phyloP scores from a whole-genome alignment of 2,329 filamentous ascomycete species.

The Parastagonospora avenae region DNA sequence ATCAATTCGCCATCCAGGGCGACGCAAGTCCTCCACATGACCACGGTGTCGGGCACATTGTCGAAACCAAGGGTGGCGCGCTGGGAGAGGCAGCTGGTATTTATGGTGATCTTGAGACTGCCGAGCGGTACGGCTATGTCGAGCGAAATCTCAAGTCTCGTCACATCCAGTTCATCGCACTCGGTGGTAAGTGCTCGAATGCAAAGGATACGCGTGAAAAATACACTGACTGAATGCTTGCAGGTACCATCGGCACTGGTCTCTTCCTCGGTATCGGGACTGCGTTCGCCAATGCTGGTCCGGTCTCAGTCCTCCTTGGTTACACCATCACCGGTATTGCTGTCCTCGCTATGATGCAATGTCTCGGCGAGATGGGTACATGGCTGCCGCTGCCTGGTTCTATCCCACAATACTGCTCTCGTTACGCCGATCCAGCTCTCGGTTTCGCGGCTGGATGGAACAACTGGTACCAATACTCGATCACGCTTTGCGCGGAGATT shows the following conservation, averaged over 20 bases:
- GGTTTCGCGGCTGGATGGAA: constrained; percentile 32
- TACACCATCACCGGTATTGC: constrained; percentile 43
- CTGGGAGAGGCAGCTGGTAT: constrained; percentile 57
- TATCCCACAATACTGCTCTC: constrained; percentile 43
- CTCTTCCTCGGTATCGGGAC: constrained; percentile 43
- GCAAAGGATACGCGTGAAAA: too few species aligned
- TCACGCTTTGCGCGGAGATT: constrained; percentile 45
- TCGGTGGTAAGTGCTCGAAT: constrained; percentile 50
- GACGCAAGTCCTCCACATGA: constrained; percentile 15
- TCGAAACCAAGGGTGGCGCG: constrained; percentile 26
- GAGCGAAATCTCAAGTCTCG: constrained; percentile 58
- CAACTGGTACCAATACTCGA: constrained; percentile 40
- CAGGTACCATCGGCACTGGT: constrained; percentile 52
- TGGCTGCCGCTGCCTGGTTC: constrained; percentile 49
- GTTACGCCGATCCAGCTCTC: constrained; percentile 55
- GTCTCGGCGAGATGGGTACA: constrained; percentile 50
- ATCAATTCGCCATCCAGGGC: constrained; percentile 25
- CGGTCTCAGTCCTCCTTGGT: constrained; percentile 44
- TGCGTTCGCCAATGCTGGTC: constrained; percentile 41
- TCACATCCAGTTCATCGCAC: constrained; percentile 65
- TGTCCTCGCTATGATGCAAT: constrained; percentile 49
- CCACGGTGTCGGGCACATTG: constrained; percentile 32
- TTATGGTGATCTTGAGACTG: constrained; percentile 57
- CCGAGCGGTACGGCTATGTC: constrained; percentile 59
- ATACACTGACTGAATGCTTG: too few species aligned